Conservation (phyloP, 768 basidiomycete genomes). For the Collybia nuda region DNA sequence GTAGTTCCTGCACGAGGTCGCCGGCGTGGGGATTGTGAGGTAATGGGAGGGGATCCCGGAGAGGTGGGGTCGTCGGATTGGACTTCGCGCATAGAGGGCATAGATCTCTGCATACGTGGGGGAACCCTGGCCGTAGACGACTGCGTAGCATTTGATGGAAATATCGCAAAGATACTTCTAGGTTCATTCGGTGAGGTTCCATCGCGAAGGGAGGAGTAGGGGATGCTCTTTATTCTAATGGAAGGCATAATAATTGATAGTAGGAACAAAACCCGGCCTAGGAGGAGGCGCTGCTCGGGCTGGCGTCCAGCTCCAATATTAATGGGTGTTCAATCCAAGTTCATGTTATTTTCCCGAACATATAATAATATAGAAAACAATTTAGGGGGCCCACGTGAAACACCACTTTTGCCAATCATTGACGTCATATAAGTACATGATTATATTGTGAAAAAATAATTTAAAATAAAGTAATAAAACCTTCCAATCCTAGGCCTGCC, state of each 20-base stretch:
- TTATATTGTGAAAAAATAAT: no score
- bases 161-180: slow-evolving; percentile 9
- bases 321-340: no score
- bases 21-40: slow-evolving; percentile 4
- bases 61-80: background rate
- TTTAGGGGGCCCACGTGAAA: no score
- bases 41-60: slow-evolving; percentile 1
- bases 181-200: slow-evolving; percentile 4
- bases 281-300: no score
- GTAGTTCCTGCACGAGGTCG: slow-evolving; percentile 29
- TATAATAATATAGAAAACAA: no score
- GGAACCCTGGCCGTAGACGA: background rate
- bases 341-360: no score
- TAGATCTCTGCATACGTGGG: slow-evolving; percentile 15
- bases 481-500: background rate
- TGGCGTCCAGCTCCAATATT: no score
- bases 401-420: no score
- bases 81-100: slow-evolving; percentile 13
- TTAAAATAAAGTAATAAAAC: no score
- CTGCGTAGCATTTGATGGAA: background rate
- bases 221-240: slow-evolving; percentile 40
- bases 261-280: background rate
- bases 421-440: no score
- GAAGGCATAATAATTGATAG: slow-evolving; percentile 37
- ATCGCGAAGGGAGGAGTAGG: slow-evolving; percentile 26